Evolutionary conservation across 164 flowering plant species (phyloP), one percentile per base, ranked within the genome.

Genomic region (Kalanchoe fedtschenkoi): DNA sequence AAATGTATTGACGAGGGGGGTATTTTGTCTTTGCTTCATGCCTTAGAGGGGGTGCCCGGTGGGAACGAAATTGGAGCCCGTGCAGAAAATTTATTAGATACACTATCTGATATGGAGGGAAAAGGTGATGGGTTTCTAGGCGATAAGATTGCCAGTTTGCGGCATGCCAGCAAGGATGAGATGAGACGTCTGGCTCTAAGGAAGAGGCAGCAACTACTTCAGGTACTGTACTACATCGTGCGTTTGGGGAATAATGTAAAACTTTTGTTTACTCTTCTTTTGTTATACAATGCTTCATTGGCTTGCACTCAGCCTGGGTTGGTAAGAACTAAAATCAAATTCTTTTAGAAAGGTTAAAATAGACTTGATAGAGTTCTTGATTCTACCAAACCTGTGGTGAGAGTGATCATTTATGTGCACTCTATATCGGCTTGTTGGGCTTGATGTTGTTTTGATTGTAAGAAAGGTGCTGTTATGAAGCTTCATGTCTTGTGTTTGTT

Each of bases 11-110:
- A 95, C 64, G 80, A 83, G 39, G 96, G 85, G 61, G 93, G 87
- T 4, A 74, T 91, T 65, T 76, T 95, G 63, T 84, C 96, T 3
- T 61, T 95, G 80, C 93, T 95, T 37, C 99, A 95, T 84, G 93
- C 96, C 53, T 66, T 95, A 66, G 99, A 95, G 77, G 95, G 97
- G 30, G 97, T 95, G 24, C 0, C 91, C 41, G 99, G 93, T 63
- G 99, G 88, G 73, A 91, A 87, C 72, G 97, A 91, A 71, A 95
- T 95, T 69, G 99, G 99, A 34, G 96, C 95, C 14, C 84, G 87
- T 75, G 99, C 99, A 63, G 99, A 95, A 71, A 95, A 95, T 67
- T 82, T 91, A 75, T 70, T 95, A 57, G 97, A 95, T 60, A 91
- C 93, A 6, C 81, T 95, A 19, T 76, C 96, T 33, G 82, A 88